Evolutionary conservation across 1,284 basidiomycete species (phyloP).

Genomic region (Singerocomus inundabilis): DNA sequence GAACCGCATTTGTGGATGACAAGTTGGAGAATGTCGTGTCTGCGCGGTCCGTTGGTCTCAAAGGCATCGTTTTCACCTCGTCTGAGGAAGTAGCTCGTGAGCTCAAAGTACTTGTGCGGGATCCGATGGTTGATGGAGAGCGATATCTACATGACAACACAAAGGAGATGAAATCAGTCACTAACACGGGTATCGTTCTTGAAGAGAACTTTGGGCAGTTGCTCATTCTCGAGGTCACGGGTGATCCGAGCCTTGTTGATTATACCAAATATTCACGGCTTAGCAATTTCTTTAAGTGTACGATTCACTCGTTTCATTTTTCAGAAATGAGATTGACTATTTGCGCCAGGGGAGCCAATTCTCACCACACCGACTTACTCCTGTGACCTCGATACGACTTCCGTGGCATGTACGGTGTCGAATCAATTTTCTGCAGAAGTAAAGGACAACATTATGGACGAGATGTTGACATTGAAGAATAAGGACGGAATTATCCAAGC

Average conservation of each 20-base stretch:
- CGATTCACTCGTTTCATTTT: neutral
- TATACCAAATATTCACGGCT: conserved; percentile 20
- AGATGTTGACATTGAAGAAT: conserved; percentile 21
- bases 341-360: conserved; percentile 4
- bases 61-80: conserved; percentile 25
- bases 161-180: conserved; percentile 21
- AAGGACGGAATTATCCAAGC: conserved; percentile 21
- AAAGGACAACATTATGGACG: conserved; percentile 26
- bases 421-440: conserved; percentile 13
- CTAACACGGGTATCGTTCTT: conserved; percentile 13
- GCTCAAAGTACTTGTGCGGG: conserved; percentile 20
- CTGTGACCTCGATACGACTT: conserved; percentile 23
- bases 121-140: conserved; percentile 18
- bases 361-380: conserved; percentile 15
- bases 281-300: conserved; percentile 25
- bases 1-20: conserved; percentile 25
- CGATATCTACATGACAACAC: conserved; percentile 16
- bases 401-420: conserved; percentile 21
- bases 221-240: conserved; percentile 23
- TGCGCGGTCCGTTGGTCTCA: conserved; percentile 21
- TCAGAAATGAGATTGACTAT: neutral
- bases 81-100: conserved; percentile 15
- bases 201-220: conserved; percentile 26
- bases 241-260: conserved; percentile 19
- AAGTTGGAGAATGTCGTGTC: conserved; percentile 24